phyloP scores from a whole-genome alignment of 2,329 filamentous ascomycete genomes.

The Neonectria ditissima region DNA sequence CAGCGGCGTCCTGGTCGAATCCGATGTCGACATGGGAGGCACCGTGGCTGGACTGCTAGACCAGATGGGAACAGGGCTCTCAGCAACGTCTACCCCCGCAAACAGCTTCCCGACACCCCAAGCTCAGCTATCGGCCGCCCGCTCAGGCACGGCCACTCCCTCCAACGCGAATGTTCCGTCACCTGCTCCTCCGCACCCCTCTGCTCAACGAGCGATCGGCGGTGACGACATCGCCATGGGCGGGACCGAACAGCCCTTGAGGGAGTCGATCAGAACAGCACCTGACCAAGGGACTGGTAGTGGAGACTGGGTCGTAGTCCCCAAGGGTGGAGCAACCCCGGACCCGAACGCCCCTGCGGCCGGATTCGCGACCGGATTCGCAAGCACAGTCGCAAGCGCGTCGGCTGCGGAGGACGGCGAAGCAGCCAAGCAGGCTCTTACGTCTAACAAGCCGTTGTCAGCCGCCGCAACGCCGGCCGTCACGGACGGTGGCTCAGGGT shows the following conservation, averaged over 20 bases:
- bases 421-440: slow-evolving; percentile 34
- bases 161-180: slow-evolving; percentile 60
- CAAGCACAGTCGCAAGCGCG: slow-evolving; percentile 46
- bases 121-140: slow-evolving; percentile 65
- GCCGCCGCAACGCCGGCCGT: slow-evolving; percentile 43
- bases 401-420: slow-evolving; percentile 41
- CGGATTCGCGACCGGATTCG: slow-evolving; percentile 27
- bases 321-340: slow-evolving; percentile 67
- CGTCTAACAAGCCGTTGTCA: slow-evolving; percentile 35
- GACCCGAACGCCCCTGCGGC: slow-evolving; percentile 46
- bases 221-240: slow-evolving; percentile 63
- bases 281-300: slow-evolving; percentile 63
- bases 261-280: slow-evolving; percentile 54
- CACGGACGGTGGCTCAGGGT: slow-evolving; percentile 56
- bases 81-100: slow-evolving; percentile 69
- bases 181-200: slow-evolving; percentile 52
- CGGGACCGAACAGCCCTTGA: slow-evolving; percentile 58
- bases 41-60: slow-evolving; percentile 75
- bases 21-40: slow-evolving; percentile 73
- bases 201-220: slow-evolving; percentile 31
- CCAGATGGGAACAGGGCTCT: slow-evolving; percentile 74
- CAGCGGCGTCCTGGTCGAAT: slow-evolving; percentile 66
- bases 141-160: slow-evolving; percentile 70
- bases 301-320: slow-evolving; percentile 82
- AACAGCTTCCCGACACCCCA: slow-evolving; percentile 73